Evolutionary conservation across 2,329 filamentous ascomycete species (phyloP), one percentile per base, ranked within the genome.

Genomic region (Aureobasidium sp.): DNA sequence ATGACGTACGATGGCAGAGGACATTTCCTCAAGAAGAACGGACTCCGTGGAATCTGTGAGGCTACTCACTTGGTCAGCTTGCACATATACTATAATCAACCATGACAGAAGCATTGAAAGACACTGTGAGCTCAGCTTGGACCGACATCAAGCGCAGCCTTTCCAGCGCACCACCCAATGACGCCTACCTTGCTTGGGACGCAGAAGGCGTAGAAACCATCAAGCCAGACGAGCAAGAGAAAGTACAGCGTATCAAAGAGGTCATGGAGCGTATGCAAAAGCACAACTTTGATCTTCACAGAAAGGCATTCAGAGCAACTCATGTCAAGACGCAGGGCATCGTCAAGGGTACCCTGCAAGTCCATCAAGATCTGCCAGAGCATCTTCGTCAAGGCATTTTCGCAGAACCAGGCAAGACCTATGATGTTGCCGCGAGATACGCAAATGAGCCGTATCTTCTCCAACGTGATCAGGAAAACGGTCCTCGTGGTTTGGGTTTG

Each of bases 401-500:
- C 42, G 41, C 49, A 25, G 58, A 63, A 42, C 62, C 42, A n/a
- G 64, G 65, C 21, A 65, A 63, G 21, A 60, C 45, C 9, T 66
- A 65, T 44, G 54, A 64, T 7, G 45, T 68, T 32, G 65, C 62
- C 10, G 58, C 64, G 16, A 63, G 64, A 44, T 66, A 65, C 53
- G 66, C 67, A 34, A 68, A 69, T 44, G 66, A 69, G 49, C 67
- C 67, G 3, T 64, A 61, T 32, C 66, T 66, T 25, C 61, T 68
- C 1, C 66, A 67, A 53, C 57, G 64, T 13, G 68, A 70, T 47
- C 62, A 61, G 16, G 64, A 60, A 8, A 62, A 63, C 9, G 66
- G 65, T 6, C 68, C 65, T 44, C 66, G 65, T 8, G 66, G 67
- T 48, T 59, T 65, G 21, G 63, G 62, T 25, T 63, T 68, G 49